Conservation (phyloP, 257 asterid species). For the Paulownia fortunei region DNA sequence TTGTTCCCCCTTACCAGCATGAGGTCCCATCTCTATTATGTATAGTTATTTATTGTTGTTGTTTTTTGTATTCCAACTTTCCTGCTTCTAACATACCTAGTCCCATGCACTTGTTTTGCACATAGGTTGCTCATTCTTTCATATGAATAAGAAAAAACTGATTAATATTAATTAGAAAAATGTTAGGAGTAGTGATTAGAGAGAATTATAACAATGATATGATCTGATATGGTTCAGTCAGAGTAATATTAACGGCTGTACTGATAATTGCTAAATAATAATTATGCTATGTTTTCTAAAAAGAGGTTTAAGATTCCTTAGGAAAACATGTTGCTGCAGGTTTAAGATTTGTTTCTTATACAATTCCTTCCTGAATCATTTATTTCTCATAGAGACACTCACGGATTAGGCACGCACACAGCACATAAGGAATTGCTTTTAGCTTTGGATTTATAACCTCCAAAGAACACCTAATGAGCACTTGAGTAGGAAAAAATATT, state of each 20-base stretch:
- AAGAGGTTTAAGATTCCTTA: background rate
- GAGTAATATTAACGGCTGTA: too few relatives aligned
- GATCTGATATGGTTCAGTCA: too few relatives aligned
- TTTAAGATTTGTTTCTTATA: background rate
- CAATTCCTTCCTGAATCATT: background rate
- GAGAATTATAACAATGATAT: too few relatives aligned
- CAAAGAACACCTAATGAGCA: background rate
- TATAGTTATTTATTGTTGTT: background rate
- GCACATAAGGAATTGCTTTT: background rate
- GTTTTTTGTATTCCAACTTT: background rate
- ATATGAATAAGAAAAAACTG: background rate
- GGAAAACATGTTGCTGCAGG: background rate
- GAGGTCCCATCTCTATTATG: constrained; percentile 29
- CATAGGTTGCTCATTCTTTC: background rate
- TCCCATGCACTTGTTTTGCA: background rate
- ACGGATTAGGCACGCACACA: background rate
- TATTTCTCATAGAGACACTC: background rate
- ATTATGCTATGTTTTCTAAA: background rate
- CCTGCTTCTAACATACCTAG: background rate
- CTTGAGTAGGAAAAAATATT: background rate
- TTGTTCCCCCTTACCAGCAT: background rate
- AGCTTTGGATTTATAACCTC: background rate
- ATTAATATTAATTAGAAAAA: background rate
- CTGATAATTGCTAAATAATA: too few relatives aligned
- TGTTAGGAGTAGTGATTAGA: background rate